A percentile compares a stretch with the other conserved stretches of the same genome.
phyloP scores from a whole-genome alignment of 495 filamentous ascomycete species.

The Penicillium crystallinum region DNA sequence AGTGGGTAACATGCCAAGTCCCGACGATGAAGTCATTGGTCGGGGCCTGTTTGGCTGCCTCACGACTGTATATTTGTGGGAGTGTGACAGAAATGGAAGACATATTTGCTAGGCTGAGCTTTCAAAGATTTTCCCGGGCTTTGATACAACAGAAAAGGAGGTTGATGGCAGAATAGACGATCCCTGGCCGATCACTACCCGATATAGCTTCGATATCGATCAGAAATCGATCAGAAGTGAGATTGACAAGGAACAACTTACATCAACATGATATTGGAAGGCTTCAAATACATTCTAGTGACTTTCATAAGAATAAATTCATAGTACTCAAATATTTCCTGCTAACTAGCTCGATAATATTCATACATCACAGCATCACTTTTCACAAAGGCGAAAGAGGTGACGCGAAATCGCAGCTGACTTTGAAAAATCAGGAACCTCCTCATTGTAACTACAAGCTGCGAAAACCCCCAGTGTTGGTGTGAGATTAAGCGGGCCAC shows the following conservation, averaged over 20 bases:
- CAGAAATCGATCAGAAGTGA: background rate
- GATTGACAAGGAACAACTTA: background rate
- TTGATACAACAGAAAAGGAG: background rate
- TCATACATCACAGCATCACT: too few relatives aligned
- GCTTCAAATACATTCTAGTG: too few relatives aligned
- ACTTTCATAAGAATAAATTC: too few relatives aligned
- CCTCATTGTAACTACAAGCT: too few relatives aligned
- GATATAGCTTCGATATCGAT: background rate
- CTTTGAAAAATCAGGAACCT: too few relatives aligned
- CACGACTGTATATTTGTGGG: constrained; percentile 10
- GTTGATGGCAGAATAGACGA: background rate
- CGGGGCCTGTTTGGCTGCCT: constrained; percentile 38
- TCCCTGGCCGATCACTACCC: background rate
- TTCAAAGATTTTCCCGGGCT: too few relatives aligned
- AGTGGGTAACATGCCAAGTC: constrained; percentile 65
- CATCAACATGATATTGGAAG: background rate
- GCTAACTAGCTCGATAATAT: too few relatives aligned
- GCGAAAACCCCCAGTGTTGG: too few relatives aligned
- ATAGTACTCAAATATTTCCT: too few relatives aligned
- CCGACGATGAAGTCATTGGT: constrained; percentile 55
- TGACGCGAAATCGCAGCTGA: too few relatives aligned
- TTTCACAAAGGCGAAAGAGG: too few relatives aligned
- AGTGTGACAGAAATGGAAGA: constrained; percentile 9
- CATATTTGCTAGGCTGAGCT: constrained; percentile 7
- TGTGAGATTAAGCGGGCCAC: too few relatives aligned